A percentile compares a stretch with the other conserved stretches of the same genome.
phyloP scores from a whole-genome alignment of 2,329 filamentous ascomycete genomes.

The Trichoderma koningiopsis region DNA sequence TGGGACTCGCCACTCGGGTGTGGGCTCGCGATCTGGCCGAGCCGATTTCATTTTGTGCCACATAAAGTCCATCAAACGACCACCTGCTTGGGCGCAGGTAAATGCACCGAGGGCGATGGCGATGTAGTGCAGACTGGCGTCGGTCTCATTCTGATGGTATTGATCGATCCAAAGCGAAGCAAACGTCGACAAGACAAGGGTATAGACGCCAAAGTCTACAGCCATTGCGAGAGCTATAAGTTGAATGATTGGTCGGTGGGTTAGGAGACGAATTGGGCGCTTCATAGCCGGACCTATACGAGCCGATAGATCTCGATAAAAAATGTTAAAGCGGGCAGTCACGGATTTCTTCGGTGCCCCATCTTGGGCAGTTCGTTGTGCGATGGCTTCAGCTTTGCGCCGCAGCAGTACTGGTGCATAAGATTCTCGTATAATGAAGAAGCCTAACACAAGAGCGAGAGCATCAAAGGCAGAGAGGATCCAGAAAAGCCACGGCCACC shows the following conservation, averaged over 20 bases:
- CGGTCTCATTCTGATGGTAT: conserved; percentile 49
- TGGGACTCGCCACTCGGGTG: background rate
- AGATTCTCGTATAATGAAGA: background rate
- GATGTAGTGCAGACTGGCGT: conserved; percentile 54
- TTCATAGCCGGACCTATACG: background rate
- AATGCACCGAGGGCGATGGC: conserved; percentile 42
- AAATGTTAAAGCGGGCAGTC: background rate
- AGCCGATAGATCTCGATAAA: background rate
- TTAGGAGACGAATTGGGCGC: background rate
- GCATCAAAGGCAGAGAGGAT: conserved; percentile 45
- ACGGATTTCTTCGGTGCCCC: background rate
- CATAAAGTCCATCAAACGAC: background rate
- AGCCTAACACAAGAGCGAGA: background rate
- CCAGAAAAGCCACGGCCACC: conserved; percentile 73
- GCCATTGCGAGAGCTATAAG: conserved; percentile 49
- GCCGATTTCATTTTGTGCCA: background rate
- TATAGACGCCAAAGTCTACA: conserved; percentile 54
- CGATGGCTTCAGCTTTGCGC: background rate
- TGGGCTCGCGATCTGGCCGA: background rate
- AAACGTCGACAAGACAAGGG: conserved; percentile 56
- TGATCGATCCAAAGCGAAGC: conserved; percentile 49
- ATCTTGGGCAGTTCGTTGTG: background rate
- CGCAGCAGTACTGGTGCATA: background rate
- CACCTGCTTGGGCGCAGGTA: background rate
- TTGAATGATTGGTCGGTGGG: conserved; percentile 47